Evolutionary conservation across 2,329 filamentous ascomycete genomes (phyloP).

Genomic region (Nigrospora osmanthi): DNA sequence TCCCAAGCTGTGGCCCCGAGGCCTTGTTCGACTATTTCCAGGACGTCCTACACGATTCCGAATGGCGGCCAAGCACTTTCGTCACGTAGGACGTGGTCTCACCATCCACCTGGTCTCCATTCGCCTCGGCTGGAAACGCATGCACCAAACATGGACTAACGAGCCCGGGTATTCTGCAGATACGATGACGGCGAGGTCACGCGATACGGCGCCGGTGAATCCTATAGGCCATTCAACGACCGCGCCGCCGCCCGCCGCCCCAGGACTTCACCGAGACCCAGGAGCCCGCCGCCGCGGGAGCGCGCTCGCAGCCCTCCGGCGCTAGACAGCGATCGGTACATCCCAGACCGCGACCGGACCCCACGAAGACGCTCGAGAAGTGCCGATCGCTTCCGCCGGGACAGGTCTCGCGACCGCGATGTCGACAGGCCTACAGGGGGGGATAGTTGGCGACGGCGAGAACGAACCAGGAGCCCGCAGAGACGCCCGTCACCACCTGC

Average conservation of each 20-base stretch:
- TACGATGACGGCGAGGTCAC: conserved; percentile 57
- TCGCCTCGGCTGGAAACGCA: too few relatives aligned
- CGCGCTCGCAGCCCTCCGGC: conserved; percentile 29
- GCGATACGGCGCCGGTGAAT: conserved; percentile 54
- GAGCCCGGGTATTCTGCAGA: conserved; percentile 20
- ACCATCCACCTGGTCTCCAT: too few relatives aligned
- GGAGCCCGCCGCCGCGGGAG: conserved; percentile 8
- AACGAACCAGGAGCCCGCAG: conserved; percentile 20
- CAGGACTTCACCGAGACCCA: conserved; percentile 16
- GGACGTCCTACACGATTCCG: too few relatives aligned
- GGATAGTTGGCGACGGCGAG: conserved; percentile 17
- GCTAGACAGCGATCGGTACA: conserved; percentile 34
- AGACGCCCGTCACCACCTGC: conserved; percentile 1
- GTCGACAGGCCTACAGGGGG: conserved; percentile 8
- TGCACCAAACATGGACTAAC: too few relatives aligned
- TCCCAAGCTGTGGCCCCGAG: background rate
- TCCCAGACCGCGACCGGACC: conserved; percentile 27
- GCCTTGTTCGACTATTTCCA: too few relatives aligned
- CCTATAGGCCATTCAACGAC: conserved; percentile 50
- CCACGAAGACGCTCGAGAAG: conserved; percentile 33
- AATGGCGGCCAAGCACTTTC: too few relatives aligned
- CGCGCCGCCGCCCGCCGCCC: conserved; percentile 32
- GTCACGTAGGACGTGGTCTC: too few relatives aligned
- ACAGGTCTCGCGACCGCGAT: conserved; percentile 26
- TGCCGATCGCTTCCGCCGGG: conserved; percentile 31